A percentile compares a stretch with the other conserved stretches of the same genome.
These are phyloP conservation scores for Hypoxylon lienhwacheense DNA, from an alignment of 495 filamentous ascomycete species.

Conservation along the genomic window DNA sequence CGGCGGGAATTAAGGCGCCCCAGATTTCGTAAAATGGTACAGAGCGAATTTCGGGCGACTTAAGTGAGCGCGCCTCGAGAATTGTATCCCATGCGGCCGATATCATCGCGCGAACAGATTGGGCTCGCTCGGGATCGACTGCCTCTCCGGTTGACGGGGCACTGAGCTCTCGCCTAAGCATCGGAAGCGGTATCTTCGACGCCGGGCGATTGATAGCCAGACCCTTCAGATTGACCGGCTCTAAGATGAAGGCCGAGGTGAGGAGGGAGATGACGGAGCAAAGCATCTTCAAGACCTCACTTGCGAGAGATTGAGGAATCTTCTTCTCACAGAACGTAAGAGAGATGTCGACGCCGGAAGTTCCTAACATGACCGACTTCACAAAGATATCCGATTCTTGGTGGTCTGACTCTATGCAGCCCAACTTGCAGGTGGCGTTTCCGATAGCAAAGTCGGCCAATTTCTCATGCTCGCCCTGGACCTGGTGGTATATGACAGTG, in stretches of 20 bases:
- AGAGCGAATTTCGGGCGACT: conserved; percentile 48
- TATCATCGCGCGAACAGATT: conserved; percentile 42
- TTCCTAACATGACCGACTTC: conserved; percentile 39
- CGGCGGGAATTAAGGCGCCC: conserved; percentile 50
- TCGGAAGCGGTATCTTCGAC: conserved; percentile 44
- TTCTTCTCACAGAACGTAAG: conserved; percentile 49
- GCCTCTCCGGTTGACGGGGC: conserved; percentile 19
- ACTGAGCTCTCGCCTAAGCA: conserved; percentile 24
- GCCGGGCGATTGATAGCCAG: conserved; percentile 40
- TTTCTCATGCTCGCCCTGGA: conserved; percentile 27
- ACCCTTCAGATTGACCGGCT: conserved; percentile 44
- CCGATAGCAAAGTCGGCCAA: conserved; percentile 46
- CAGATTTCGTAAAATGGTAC: conserved; percentile 55
- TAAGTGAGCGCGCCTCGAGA: conserved; percentile 45
- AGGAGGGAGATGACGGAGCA: conserved; percentile 46
- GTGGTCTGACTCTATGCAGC: conserved; percentile 42
- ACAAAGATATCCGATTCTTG: conserved; percentile 48
- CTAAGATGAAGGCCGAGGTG: conserved; percentile 45
- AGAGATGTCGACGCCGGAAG: conserved; percentile 41
- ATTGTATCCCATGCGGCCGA: conserved; percentile 45
- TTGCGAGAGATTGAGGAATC: conserved; percentile 43
- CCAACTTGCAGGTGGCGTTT: conserved; percentile 43
- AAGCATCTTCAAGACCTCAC: conserved; percentile 47
- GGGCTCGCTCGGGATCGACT: conserved; percentile 33
- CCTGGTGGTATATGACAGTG: conserved; percentile 48